Conservation (phyloP, 148 eudicot genomes). For the Amaranthus hypochondriacus region DNA sequence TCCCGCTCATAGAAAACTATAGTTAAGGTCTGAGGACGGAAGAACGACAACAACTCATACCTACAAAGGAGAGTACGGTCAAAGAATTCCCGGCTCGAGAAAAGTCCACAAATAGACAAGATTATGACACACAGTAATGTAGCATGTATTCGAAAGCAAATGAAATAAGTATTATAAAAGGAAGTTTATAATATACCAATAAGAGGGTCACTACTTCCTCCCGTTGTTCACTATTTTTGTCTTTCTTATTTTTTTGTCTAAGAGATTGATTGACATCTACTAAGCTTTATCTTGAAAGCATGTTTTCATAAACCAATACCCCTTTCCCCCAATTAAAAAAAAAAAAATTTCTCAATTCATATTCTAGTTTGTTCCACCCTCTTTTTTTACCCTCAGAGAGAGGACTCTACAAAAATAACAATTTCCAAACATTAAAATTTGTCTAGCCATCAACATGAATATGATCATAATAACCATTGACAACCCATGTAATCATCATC, state of each 20-base stretch:
- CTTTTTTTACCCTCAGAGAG: not conserved
- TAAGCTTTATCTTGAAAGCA: slow-evolving; percentile 10
- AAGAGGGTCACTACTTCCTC: slow-evolving; percentile 8
- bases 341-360: slow-evolving; percentile 7
- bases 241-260: slow-evolving; percentile 21
- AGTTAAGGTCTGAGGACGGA: too few relatives aligned
- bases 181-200: slow-evolving; percentile 14
- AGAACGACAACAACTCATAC: too few relatives aligned
- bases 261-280: slow-evolving; percentile 24
- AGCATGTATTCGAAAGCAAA: too few relatives aligned
- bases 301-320: not conserved
- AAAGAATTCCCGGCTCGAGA: too few relatives aligned
- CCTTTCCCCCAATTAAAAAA: not conserved
- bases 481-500: slow-evolving; percentile 4
- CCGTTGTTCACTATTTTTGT: slow-evolving; percentile 17
- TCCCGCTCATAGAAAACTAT: too few relatives aligned
- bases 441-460: slow-evolving; percentile 15
- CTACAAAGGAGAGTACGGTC: too few relatives aligned
- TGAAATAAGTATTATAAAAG: too few relatives aligned
- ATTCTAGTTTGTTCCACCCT: not conserved
- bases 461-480: slow-evolving; percentile 6
- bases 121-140: too few relatives aligned
- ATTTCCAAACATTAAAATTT: slow-evolving; percentile 5
- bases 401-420: not conserved
- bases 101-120: too few relatives aligned